A percentile compares a stretch with the other conserved stretches of the same genome.
These are phyloP conservation scores for Amanita rubescens DNA, from an alignment of 768 basidiomycete genomes.

Conservation along the genomic window DNA sequence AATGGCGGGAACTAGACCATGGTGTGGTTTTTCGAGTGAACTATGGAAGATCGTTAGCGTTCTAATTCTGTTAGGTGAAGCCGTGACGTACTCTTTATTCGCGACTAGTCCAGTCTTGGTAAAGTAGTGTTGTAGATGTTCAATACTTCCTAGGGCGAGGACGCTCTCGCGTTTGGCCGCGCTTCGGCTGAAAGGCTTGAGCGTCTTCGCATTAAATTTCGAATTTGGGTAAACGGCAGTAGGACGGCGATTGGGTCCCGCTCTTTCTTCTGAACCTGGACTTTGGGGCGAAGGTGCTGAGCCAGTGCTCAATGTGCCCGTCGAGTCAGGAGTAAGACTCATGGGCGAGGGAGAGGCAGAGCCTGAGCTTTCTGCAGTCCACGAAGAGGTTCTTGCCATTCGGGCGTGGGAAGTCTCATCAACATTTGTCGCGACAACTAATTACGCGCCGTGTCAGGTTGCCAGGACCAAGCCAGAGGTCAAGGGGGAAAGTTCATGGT, in stretches of 20 bases:
- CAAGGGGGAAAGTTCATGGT: too few species aligned
- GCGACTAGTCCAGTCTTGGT: constrained; percentile 78
- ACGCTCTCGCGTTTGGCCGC: constrained; percentile 93
- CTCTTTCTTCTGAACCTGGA: too few species aligned
- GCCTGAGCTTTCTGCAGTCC: constrained; percentile 18
- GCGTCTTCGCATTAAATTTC: constrained; percentile 61
- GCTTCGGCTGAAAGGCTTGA: constrained; percentile 83
- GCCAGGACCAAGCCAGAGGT: too few species aligned
- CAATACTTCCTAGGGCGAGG: constrained; percentile 91
- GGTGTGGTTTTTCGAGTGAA: constrained; percentile 41
- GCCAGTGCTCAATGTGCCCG: constrained; percentile 28
- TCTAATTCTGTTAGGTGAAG: neutral
- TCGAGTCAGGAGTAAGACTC: constrained; percentile 56
- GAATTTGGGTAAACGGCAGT: constrained; percentile 75
- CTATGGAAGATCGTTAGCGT: too few species aligned
- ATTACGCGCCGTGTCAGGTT: too few species aligned
- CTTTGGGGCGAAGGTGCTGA: constrained; percentile 13
- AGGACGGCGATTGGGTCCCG: constrained; percentile 41
- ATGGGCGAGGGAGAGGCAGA: constrained; percentile 44
- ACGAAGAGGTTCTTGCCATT: constrained; percentile 21
- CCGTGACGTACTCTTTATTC: constrained; percentile 63
- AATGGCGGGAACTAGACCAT: constrained; percentile 70
- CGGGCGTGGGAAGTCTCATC: neutral
- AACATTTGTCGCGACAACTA: too few species aligned
- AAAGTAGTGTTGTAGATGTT: constrained; percentile 93